A percentile compares a stretch with the other conserved stretches of the same genome.
phyloP scores from a whole-genome alignment of 768 basidiomycete species.

The Trametes meyenii region DNA sequence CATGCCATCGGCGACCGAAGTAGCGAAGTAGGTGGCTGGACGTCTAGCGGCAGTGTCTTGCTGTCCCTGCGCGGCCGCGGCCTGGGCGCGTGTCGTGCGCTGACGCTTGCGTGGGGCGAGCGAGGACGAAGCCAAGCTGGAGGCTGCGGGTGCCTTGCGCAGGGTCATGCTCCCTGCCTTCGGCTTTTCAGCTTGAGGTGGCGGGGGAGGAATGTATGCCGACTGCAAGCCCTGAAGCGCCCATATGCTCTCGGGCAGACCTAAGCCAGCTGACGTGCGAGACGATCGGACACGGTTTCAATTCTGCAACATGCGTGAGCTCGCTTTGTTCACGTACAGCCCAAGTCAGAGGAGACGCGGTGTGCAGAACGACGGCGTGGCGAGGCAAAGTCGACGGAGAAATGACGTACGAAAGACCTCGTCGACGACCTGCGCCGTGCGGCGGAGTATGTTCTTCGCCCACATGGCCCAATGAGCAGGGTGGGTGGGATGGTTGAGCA shows the following conservation, averaged over 20 bases:
- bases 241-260: conserved; percentile 18
- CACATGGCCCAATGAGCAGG: conserved; percentile 69
- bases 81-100: conserved; percentile 16
- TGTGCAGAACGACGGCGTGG: neutral
- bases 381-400: neutral
- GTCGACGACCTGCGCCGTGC: conserved; percentile 56
- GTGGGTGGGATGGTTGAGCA: conserved; percentile 56
- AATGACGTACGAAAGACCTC: conserved; percentile 53
- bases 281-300: conserved; percentile 20
- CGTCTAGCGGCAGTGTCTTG: conserved; percentile 2
- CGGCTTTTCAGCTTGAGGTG: conserved; percentile 13
- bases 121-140: neutral
- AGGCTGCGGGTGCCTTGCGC: conserved; percentile 11
- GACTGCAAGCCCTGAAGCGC: conserved; percentile 19
- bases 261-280: conserved; percentile 20
- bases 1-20: neutral
- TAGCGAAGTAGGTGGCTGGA: neutral
- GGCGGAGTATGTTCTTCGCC: conserved; percentile 50
- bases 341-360: neutral
- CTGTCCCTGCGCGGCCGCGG: conserved; percentile 3
- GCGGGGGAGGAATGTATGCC: conserved; percentile 16
- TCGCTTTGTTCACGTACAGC: neutral
- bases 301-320: conserved; percentile 2
- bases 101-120: conserved; percentile 15
- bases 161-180: conserved; percentile 21